phyloP scores from a whole-genome alignment of 345 rosid genomes.

The Eucalyptus decipiens region DNA sequence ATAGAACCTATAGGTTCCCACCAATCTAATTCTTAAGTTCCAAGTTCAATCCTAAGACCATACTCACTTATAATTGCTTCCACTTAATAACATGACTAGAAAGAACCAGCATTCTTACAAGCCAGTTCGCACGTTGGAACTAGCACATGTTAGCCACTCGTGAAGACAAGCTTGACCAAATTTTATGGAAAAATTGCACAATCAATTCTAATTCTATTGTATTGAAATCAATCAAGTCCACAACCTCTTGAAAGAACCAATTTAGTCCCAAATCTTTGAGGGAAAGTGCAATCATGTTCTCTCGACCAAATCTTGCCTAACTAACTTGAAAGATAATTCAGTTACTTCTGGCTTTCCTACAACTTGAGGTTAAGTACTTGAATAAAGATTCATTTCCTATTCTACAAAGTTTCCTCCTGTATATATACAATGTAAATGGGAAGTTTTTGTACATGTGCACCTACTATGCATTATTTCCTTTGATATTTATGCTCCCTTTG shows the following conservation, averaged over 20 bases:
- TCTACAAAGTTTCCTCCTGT: background rate
- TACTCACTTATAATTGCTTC: no score
- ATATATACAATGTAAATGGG: background rate
- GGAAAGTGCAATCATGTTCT: background rate
- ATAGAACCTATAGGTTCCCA: no score
- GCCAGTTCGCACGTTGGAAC: background rate
- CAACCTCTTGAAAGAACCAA: background rate
- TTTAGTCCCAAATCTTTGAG: background rate
- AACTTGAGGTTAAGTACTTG: background rate
- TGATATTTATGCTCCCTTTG: background rate
- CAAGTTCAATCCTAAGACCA: no score
- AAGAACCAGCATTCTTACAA: background rate
- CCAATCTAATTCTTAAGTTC: no score
- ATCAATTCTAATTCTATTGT: background rate
- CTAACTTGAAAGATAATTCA: background rate
- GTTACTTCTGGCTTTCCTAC: rapidly evolving
- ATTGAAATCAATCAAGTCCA: background rate
- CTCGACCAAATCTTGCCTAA: background rate
- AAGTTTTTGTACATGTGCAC: background rate
- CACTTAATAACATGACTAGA: no score
- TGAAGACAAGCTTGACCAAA: background rate
- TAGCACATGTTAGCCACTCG: background rate
- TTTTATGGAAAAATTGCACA: background rate
- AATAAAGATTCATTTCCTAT: background rate
- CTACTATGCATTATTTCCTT: background rate